phyloP scores from a whole-genome alignment of 306 rosid genomes.

The Spatholobus suberectus region DNA sequence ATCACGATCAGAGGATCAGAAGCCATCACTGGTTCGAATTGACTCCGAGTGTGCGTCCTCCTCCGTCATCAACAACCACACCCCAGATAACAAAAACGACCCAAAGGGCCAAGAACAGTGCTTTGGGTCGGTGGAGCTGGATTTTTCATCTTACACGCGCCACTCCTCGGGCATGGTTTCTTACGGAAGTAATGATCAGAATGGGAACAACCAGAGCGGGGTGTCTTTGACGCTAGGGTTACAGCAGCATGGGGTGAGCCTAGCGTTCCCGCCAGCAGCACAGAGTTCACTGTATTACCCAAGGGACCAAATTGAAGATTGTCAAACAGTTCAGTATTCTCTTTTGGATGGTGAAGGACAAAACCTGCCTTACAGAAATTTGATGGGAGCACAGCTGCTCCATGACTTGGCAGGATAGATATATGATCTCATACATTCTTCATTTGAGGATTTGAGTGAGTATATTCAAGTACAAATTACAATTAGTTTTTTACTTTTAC shows the following conservation, averaged over 20 bases:
- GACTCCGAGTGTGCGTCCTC: constrained; percentile 78
- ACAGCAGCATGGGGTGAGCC: constrained; percentile 82
- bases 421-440: background rate
- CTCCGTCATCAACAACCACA: constrained; percentile 60
- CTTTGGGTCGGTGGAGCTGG: constrained; percentile 71
- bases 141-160: constrained; percentile 65
- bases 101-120: constrained; percentile 40
- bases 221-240: constrained; percentile 91
- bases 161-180: constrained; percentile 48
- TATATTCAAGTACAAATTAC: background rate
- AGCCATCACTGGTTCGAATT: constrained; percentile 64
- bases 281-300: constrained; percentile 66
- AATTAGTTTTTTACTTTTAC: background rate
- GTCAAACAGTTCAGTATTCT: constrained; percentile 75
- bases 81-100: constrained; percentile 47
- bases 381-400: constrained; percentile 87
- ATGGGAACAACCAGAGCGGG: constrained; percentile 39
- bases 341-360: constrained; percentile 72
- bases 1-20: constrained; percentile 52
- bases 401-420: constrained; percentile 72
- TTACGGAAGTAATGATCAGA: constrained; percentile 21
- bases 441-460: background rate
- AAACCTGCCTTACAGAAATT: constrained; percentile 77
- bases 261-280: constrained; percentile 63
- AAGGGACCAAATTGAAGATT: constrained; percentile 78